These are phyloP conservation scores for Oryza meyeriana DNA, from an alignment of 176 grass and related monocot species.

Conservation along the genomic window DNA sequence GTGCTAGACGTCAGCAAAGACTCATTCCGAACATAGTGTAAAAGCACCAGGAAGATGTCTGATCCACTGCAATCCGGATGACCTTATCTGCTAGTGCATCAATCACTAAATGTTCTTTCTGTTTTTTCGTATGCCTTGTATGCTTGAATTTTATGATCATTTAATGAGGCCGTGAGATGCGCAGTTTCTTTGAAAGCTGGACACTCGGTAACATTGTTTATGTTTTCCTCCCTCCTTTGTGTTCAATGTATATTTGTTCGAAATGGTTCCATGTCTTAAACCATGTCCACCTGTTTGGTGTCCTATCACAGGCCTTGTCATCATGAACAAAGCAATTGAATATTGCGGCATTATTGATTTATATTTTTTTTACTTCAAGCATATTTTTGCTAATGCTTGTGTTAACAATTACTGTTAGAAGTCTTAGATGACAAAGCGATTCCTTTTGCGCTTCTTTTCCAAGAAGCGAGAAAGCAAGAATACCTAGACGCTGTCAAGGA, in stretches of 20 bases:
- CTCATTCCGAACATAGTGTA: neutral
- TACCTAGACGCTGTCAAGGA: conserved; percentile 74
- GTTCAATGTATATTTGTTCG: too few species aligned
- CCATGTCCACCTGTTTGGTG: too few species aligned
- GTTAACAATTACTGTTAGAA: neutral
- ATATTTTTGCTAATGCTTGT: neutral
- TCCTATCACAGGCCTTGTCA: too few species aligned
- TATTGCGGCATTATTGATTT: neutral
- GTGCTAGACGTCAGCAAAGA: neutral
- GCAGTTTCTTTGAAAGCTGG: neutral
- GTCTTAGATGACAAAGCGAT: neutral
- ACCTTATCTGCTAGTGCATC: neutral
- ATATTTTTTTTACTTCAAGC: neutral
- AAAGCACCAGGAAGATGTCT: neutral
- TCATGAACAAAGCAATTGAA: neutral
- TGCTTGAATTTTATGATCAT: neutral
- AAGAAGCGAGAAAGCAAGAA: conserved; percentile 85
- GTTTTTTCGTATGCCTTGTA: neutral
- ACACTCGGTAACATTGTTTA: neutral
- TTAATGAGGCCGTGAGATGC: neutral
- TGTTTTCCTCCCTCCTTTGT: neutral
- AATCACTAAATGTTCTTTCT: neutral
- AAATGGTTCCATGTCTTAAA: too few species aligned
- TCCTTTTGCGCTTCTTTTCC: conserved; percentile 69
- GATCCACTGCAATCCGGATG: neutral